These are phyloP conservation scores for Ramularia endophylla DNA, from an alignment of 2,329 filamentous ascomycete genomes.

Conservation along the genomic window DNA sequence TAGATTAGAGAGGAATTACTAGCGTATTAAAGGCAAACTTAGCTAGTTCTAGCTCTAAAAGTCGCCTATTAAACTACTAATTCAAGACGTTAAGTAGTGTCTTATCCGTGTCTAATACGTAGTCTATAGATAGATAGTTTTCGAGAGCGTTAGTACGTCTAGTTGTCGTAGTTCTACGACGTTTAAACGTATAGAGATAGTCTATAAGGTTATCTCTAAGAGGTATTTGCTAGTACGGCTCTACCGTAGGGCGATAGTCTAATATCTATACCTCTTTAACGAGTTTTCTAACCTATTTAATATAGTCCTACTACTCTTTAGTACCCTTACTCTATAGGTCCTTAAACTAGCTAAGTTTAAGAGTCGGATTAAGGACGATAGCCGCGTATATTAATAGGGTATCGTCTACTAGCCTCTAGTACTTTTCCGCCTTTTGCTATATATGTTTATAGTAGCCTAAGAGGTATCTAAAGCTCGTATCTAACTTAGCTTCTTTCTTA, in stretches of 20 bases:
- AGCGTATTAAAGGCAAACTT: background rate
- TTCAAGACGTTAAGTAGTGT: background rate
- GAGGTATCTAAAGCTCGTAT: background rate
- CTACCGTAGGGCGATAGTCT: background rate
- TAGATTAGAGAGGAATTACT: background rate
- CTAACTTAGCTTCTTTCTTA: background rate
- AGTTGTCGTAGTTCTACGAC: background rate
- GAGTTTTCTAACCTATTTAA: background rate
- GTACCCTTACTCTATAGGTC: no score
- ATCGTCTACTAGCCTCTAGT: background rate
- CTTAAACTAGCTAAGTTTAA: slow-evolving; percentile 1
- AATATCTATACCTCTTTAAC: background rate
- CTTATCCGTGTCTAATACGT: background rate
- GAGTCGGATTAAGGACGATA: slow-evolving; percentile 1
- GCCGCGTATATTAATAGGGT: background rate
- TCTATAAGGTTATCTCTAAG: no score
- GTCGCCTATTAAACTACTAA: background rate
- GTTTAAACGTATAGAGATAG: background rate
- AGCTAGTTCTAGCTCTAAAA: background rate
- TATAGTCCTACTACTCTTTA: no score
- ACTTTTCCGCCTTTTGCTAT: slow-evolving; percentile 2
- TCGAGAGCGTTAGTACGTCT: background rate
- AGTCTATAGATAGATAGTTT: background rate
- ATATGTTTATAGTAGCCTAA: slow-evolving; percentile 1
- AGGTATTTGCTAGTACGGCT: no score